Evolutionary conservation across 2,329 filamentous ascomycete species (phyloP).

Genomic region (Trichoderma endophyticum): DNA sequence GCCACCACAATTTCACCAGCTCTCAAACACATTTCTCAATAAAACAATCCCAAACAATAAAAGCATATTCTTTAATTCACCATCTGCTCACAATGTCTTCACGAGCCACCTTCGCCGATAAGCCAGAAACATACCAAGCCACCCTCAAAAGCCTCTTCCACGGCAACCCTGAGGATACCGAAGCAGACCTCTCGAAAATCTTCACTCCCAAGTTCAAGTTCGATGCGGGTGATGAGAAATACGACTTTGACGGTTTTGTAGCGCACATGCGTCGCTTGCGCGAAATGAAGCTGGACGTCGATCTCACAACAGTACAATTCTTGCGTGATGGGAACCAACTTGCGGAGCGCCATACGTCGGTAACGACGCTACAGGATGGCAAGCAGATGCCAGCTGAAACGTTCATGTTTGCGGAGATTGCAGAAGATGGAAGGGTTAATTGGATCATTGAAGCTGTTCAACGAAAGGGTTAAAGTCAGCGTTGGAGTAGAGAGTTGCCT

Average conservation of each 20-base stretch:
- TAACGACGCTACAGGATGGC: constrained; percentile 11
- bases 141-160: constrained; percentile 18
- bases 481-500: background rate
- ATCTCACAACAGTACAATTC: constrained; percentile 16
- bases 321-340: constrained; percentile 17
- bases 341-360: constrained; percentile 16
- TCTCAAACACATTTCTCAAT: too few relatives aligned
- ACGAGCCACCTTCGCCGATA: constrained; percentile 16
- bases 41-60: background rate
- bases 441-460: constrained; percentile 16
- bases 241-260: constrained; percentile 17
- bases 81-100: background rate
- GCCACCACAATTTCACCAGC: background rate
- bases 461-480: background rate
- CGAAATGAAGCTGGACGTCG: constrained; percentile 8
- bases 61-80: too few relatives aligned
- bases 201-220: constrained; percentile 8
- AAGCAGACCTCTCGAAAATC: constrained; percentile 14
- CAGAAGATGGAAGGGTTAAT: constrained; percentile 15
- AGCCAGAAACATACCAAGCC: constrained; percentile 15
- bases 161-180: constrained; percentile 13
- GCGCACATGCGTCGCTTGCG: constrained; percentile 18
- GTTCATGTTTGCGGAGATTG: constrained; percentile 18
- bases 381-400: constrained; percentile 9
- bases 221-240: background rate